These are phyloP conservation scores for Inga laurina DNA, from an alignment of 306 rosid genomes.

Conservation along the genomic window DNA sequence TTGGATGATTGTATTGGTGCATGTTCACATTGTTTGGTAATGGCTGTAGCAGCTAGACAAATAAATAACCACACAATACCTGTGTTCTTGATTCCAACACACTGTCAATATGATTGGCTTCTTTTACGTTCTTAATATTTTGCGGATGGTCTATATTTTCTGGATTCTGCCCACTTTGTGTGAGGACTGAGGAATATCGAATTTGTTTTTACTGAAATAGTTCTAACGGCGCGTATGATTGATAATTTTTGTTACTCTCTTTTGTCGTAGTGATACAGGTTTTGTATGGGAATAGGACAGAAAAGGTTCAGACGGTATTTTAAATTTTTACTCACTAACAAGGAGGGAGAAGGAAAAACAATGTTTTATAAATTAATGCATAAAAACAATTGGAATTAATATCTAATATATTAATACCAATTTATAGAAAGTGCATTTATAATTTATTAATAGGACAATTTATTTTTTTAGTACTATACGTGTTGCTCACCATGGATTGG, in stretches of 20 bases:
- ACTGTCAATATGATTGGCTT: conserved; percentile 18
- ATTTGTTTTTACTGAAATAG: neutral
- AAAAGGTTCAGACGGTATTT: conserved; percentile 24
- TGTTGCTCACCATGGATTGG: neutral
- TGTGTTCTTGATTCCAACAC: conserved; percentile 21
- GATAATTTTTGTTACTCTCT: conserved; percentile 14
- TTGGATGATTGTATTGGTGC: conserved; percentile 28
- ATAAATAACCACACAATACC: conserved; percentile 36
- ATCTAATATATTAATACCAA: no score
- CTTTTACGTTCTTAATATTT: conserved; percentile 22
- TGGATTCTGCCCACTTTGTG: conserved; percentile 15
- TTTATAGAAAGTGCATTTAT: neutral
- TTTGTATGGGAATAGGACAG: conserved; percentile 34
- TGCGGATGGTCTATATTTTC: conserved; percentile 17
- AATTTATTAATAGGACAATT: neutral
- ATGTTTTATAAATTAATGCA: conserved; percentile 9
- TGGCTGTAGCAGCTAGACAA: conserved; percentile 31
- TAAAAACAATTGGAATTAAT: conserved; percentile 20
- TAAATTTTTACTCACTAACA: conserved; percentile 1
- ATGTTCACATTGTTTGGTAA: conserved; percentile 26
- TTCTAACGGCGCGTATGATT: conserved; percentile 11
- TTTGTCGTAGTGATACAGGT: conserved; percentile 11
- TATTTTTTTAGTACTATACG: neutral
- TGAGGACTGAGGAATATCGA: conserved; percentile 10
- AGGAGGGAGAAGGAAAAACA: conserved; percentile 19